Conservation (phyloP, 768 basidiomycete species). For the Tylopilus cervinicoccineus region DNA sequence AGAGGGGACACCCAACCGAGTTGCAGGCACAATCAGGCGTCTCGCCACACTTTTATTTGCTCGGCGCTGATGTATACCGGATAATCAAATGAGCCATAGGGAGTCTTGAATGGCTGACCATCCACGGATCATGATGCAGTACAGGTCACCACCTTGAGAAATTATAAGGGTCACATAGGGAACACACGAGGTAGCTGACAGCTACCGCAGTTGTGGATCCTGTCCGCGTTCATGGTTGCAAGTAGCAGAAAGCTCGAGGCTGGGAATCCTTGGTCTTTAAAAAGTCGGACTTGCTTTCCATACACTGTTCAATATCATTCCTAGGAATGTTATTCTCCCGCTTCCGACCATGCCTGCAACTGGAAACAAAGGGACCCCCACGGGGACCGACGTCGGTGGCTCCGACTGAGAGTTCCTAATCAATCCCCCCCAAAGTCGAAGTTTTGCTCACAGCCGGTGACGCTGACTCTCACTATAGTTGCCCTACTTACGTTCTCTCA, state of each 20-base stretch:
- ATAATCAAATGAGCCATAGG: not conserved
- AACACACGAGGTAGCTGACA: not conserved
- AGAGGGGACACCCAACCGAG: not conserved
- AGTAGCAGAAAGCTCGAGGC: not conserved
- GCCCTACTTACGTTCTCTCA: not conserved
- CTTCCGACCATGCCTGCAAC: too few species aligned
- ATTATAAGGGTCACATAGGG: not conserved
- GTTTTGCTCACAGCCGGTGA: not conserved
- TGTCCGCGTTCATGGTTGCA: not conserved
- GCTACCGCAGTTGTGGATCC: not conserved
- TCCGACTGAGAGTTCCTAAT: not conserved
- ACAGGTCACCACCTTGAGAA: not conserved
- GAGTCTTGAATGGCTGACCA: not conserved
- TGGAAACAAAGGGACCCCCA: not conserved
- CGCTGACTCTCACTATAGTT: not conserved
- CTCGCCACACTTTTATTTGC: not conserved
- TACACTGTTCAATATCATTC: not conserved
- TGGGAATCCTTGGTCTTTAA: not conserved
- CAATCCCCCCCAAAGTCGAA: not conserved
- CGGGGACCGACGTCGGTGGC: not conserved
- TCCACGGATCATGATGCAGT: not conserved
- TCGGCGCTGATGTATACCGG: not conserved
- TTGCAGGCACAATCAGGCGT: not conserved
- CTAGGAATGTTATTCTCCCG: too few species aligned
- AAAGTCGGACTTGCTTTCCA: constrained; percentile 1